Evolutionary conservation across 148 eudicot genomes (phyloP), one percentile per base, ranked within the genome.

Genomic region (Rhododendron williamsianum): DNA sequence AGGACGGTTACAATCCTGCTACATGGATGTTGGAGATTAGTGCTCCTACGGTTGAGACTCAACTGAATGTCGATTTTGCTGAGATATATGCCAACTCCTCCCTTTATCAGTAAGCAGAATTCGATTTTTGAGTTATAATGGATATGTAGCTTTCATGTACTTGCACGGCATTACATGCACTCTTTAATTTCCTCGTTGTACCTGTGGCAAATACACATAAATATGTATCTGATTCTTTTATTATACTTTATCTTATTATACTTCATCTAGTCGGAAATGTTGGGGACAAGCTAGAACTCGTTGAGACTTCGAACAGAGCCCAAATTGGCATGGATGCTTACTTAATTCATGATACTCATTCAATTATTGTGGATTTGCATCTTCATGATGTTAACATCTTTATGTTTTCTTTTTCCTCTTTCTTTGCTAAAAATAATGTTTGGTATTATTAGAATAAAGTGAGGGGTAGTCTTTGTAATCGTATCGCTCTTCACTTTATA

Each of bases 21-120:
- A 94, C 98, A 48, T 94, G 98, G 98, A 92, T 93, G 96, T 92
- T 94, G 84, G 96, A 94, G 71, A 81, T 94, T 56, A 93, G 89
- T 38, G 72, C 91, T 60, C 88, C 92, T 27, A 82, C 88, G 71
- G 88, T 82, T 27, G 96, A 94, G 86, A 84, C 90, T 74, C 91
- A 91, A 73, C 84, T 93, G n/a, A 83, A 82, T 74, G 84, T 91
- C 19, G 94, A 94, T 83, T 94, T 93, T 89, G 94, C 92, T 13
- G 87, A 91, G 23, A 74, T 92, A 80, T 94, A 91, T 84, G 87
- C 86, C 43, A 90, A 86, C 35, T 94, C 96, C 67, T 78, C 89
- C 9, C 89, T 93, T 69, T 91, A 92, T 85, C 83, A 79, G 98
- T 94, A 91, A 84, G 92, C 81, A 41, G 13, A 30, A 71, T 71